Conservation (phyloP, 2,329 filamentous ascomycete species). For the Ascochyta rabiei region DNA sequence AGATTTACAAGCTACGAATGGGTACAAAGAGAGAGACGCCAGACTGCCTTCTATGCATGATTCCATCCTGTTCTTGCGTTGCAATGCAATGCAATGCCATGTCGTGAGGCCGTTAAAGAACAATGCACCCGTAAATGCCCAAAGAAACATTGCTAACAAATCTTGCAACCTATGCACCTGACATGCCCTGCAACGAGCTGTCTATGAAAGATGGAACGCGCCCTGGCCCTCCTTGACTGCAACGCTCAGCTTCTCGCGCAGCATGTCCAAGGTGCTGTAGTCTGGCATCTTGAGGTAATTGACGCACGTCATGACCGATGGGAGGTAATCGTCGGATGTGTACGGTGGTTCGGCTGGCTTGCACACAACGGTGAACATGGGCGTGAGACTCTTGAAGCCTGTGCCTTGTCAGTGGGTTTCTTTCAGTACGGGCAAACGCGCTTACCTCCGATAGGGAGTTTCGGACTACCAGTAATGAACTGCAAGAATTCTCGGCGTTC, state of each 20-base stretch:
- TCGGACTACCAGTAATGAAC: constrained; percentile 96
- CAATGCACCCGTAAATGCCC: constrained; percentile 15
- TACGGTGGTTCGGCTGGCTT: constrained; percentile 97
- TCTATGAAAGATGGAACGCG: constrained; percentile 90
- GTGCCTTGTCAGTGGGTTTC: constrained; percentile 9
- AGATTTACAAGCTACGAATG: background rate
- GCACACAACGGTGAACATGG: constrained; percentile 99
- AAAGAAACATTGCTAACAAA: constrained; percentile 13
- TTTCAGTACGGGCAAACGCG: constrained; percentile 15
- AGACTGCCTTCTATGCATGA: constrained; percentile 13
- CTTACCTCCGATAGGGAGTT: constrained; percentile 95
- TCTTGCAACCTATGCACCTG: constrained; percentile 12
- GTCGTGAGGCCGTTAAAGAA: constrained; percentile 11
- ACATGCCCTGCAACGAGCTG: constrained; percentile 1
- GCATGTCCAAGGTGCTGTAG: constrained; percentile 78
- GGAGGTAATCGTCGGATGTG: constrained; percentile 95
- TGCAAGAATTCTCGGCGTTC: constrained; percentile 93
- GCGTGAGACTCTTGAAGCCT: constrained; percentile 97
- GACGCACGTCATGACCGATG: constrained; percentile 99
- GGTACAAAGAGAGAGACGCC: background rate
- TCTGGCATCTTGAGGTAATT: constrained; percentile 98
- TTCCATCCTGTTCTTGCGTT: background rate
- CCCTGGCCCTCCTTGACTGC: constrained; percentile 96
- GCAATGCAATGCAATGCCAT: background rate
- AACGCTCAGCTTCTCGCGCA: constrained; percentile 78